phyloP scores from a whole-genome alignment of 1,139 yeast genomes.

The Taiozyma onychis region DNA sequence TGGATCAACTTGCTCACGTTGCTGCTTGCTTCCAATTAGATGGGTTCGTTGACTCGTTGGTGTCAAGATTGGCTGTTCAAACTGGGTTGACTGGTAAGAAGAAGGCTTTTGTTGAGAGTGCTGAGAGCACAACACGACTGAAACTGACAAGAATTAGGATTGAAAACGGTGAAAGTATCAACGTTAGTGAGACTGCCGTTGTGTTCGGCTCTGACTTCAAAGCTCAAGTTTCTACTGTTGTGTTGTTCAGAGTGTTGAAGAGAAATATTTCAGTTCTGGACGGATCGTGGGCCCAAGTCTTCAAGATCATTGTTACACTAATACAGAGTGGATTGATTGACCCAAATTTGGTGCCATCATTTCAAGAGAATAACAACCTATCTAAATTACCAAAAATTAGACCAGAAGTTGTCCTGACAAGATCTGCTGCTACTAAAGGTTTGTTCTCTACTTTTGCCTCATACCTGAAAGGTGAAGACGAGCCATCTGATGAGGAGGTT shows the following conservation, averaged over 20 bases:
- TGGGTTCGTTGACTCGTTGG: conserved; percentile 57
- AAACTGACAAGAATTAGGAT: conserved; percentile 21
- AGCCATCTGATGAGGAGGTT: conserved; percentile 89
- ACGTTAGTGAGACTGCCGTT: conserved; percentile 77
- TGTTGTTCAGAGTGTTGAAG: conserved; percentile 70
- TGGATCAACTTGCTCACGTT: conserved; percentile 78
- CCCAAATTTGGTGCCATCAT: conserved; percentile 60
- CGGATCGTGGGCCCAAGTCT: conserved; percentile 51
- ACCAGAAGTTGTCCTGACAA: conserved; percentile 60
- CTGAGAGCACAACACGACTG: conserved; percentile 9
- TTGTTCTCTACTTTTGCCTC: conserved; percentile 87
- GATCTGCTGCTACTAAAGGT: conserved; percentile 62
- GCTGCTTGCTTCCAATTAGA: conserved; percentile 59
- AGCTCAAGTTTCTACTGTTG: conserved; percentile 85
- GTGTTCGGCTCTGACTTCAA: conserved; percentile 87
- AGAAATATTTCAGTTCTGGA: conserved; percentile 38
- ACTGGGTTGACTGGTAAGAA: conserved; percentile 44
- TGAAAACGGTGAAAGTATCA: conserved; percentile 41
- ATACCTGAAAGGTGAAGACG: conserved; percentile 88
- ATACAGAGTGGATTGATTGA: conserved; percentile 69
- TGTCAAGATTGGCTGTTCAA: conserved; percentile 55
- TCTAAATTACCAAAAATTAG: conserved; percentile 53
- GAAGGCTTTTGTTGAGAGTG: not conserved
- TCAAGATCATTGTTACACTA: conserved; percentile 56
- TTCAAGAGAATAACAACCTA: conserved; percentile 50